These are phyloP conservation scores for Metarhizium album DNA, from an alignment of 2,329 filamentous ascomycete species.

Conservation along the genomic window DNA sequence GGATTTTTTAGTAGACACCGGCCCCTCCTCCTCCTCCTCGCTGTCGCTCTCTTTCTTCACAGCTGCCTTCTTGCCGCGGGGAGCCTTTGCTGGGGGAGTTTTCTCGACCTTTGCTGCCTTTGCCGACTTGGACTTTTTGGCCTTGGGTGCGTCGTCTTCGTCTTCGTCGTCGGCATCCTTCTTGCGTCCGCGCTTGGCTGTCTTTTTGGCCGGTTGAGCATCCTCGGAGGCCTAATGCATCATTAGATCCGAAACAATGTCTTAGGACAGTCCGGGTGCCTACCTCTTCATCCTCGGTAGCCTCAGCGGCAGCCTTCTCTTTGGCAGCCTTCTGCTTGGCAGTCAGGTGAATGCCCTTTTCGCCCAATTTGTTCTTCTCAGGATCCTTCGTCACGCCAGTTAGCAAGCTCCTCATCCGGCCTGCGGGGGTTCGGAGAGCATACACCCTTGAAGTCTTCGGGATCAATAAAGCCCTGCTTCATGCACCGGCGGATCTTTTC, in stretches of 20 bases:
- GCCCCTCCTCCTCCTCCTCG: neutral
- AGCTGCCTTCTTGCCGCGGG: constrained; percentile 1
- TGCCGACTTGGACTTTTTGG: constrained; percentile 25
- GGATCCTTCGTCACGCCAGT: constrained; percentile 47
- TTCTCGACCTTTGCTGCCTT: constrained; percentile 13
- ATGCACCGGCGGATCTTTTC: constrained; percentile 65
- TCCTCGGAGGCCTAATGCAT: constrained; percentile 7
- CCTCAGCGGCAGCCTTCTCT: constrained; percentile 19
- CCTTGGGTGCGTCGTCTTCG: constrained; percentile 22
- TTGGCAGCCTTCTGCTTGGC: constrained; percentile 26
- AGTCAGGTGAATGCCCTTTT: constrained; percentile 48
- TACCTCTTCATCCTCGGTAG: constrained; percentile 12
- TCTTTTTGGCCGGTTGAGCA: constrained; percentile 20
- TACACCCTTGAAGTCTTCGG: constrained; percentile 84
- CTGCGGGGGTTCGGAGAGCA: constrained; percentile 22
- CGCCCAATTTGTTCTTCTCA: constrained; percentile 60
- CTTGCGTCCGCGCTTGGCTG: constrained; percentile 25
- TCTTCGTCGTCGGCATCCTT: constrained; percentile 19
- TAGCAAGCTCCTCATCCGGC: neutral
- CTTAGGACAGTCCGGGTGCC: neutral
- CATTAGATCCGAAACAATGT: neutral
- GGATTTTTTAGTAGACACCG: constrained; percentile 4
- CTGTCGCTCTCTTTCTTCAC: constrained; percentile 9
- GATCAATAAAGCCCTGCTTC: constrained; percentile 67
- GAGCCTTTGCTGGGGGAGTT: constrained; percentile 2